Base-by-base conservation (phyloP, 805 yeast species). In the Isabelozyma heimii region DNA sequence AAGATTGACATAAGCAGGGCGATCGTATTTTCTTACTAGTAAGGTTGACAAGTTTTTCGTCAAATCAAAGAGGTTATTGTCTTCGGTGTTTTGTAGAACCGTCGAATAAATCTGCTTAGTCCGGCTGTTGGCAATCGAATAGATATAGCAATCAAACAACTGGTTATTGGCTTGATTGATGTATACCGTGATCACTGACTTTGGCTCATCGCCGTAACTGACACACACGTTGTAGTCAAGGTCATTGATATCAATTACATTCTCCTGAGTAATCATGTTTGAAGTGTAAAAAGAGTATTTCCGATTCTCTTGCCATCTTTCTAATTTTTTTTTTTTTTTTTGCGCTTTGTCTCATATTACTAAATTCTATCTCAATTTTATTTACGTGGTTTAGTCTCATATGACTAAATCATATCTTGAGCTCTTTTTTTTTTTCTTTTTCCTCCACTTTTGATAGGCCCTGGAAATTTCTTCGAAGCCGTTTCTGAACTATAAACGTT, bases 1-100 rank as follows among this genome's bases (percentile, higher is more conserved):
- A 24, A 68, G 48, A 48, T 63, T 60, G 46, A 68, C 63, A 44
- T 68, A 69, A 26, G 65, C 52, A 3, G 75, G 75, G 35, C 60
- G 51, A 10, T 50, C 44, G 37, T 52, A 52, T 45, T 61, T 66
- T 49, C 57, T 60, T 40, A 51, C 56, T 15, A 70, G 46, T 20
- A 68, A 51, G 30, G 55, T 57, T 40, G 62, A 59, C 41, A 69
- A 51, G 27, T 58, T 57, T 17, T 54, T 51, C 41, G 58, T 57
- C 12, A 55, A 49, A 43, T 52, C 60, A 28, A 47, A 52, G 38
- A 49, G 51, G 13, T 49, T 52, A 27, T 45, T 56, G 47, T 52
- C 54, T 43, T 44, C 61, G 38, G 55, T 54, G 35, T 48, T 57
- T 54, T 54, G 58, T 41, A 54, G 55, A 35, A 52, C 53, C 24